Conservation (phyloP, 768 basidiomycete genomes). For the Exsudoporus frostii region DNA sequence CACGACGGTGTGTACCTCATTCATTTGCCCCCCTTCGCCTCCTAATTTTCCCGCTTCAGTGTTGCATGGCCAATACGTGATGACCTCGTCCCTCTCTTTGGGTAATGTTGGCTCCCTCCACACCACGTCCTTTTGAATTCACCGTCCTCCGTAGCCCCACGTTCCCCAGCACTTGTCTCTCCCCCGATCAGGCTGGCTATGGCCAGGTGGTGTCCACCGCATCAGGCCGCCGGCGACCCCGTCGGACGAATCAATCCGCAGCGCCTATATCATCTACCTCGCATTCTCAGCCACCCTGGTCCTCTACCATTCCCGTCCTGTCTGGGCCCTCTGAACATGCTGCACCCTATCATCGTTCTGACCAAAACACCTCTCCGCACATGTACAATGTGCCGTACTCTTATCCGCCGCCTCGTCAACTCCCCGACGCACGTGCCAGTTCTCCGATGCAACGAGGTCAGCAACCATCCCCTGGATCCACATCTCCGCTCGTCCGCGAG, state of each 20-base stretch:
- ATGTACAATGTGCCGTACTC: constrained; percentile 27
- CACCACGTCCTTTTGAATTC: constrained; percentile 3
- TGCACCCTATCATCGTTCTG: constrained; percentile 22
- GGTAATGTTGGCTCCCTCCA: constrained; percentile 43
- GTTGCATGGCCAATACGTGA: constrained; percentile 88
- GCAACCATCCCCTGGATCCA: constrained; percentile 24
- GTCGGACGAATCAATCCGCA: constrained; percentile 47
- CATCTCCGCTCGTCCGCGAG: constrained; percentile 25
- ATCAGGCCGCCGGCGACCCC: constrained; percentile 57
- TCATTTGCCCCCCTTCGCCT: constrained; percentile 7
- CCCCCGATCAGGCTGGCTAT: constrained; percentile 83
- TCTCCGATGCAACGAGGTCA: constrained; percentile 33
- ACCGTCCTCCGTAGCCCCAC: constrained; percentile 54
- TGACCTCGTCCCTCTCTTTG: constrained; percentile 84
- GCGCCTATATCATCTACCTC: constrained; percentile 31
- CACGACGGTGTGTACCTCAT: constrained; percentile 60
- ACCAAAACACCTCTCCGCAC: constrained; percentile 25
- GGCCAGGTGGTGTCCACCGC: constrained; percentile 73
- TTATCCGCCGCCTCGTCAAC: constrained; percentile 29
- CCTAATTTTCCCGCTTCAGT: constrained; percentile 37
- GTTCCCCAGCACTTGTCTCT: constrained; percentile 79
- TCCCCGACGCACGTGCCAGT: constrained; percentile 27
- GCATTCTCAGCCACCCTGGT: constrained; percentile 43
- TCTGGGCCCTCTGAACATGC: constrained; percentile 24
- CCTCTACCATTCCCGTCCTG: constrained; percentile 41